These are phyloP conservation scores for Fusarium mangiferae DNA, from an alignment of 2,329 filamentous ascomycete species.

Conservation along the genomic window DNA sequence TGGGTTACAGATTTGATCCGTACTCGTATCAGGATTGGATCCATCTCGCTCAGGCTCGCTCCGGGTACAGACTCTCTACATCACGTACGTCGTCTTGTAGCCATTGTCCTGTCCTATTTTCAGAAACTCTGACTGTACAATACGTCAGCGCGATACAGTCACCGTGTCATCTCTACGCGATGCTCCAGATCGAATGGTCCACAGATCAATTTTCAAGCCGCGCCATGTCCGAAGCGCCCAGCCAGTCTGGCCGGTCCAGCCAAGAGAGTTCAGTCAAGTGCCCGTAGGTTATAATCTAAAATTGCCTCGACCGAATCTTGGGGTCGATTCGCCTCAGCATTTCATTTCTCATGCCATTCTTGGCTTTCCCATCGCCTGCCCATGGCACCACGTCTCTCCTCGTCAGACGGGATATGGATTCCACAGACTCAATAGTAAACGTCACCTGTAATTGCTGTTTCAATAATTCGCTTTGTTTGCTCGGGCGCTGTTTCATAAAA, in stretches of 20 bases:
- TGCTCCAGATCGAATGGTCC: constrained; percentile 13
- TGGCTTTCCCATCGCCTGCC: constrained; percentile 12
- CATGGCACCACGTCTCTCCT: constrained; percentile 13
- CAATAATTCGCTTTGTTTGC: constrained; percentile 23
- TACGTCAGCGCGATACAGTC: constrained; percentile 24
- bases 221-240: constrained; percentile 30
- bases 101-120: constrained; percentile 11
- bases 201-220: constrained; percentile 24
- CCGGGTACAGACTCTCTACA: constrained; percentile 2
- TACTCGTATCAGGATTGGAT: constrained; percentile 39
- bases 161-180: constrained; percentile 32
- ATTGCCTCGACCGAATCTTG: constrained; percentile 6
- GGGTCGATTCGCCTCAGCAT: constrained; percentile 8
- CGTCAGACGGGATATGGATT: constrained; percentile 6
- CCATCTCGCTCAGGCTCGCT: constrained; percentile 21
- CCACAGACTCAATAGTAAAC: neutral
- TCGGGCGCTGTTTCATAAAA: constrained; percentile 37
- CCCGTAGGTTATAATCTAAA: neutral
- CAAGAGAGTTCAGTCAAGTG: neutral
- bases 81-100: neutral
- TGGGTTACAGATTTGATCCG: constrained; percentile 29
- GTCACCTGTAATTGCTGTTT: constrained; percentile 19
- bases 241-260: constrained; percentile 2
- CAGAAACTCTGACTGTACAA: constrained; percentile 18
- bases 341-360: constrained; percentile 23